Conservation (phyloP, 1,284 basidiomycete species). For the Pyrrhoderma lamaoense region DNA sequence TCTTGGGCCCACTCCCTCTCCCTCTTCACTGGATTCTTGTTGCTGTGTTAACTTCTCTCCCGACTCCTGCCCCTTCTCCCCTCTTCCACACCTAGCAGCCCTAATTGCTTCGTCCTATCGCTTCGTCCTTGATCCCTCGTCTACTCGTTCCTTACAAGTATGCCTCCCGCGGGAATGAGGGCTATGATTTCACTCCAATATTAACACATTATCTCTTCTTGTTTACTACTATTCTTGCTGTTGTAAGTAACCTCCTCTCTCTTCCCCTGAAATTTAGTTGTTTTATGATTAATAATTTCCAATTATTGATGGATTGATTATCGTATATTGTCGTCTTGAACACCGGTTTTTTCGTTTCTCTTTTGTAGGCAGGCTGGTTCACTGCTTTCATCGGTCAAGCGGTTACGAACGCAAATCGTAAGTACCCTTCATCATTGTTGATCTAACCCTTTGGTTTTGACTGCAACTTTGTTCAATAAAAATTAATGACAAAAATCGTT, state of each 20-base stretch:
- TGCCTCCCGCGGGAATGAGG: conserved; percentile 49
- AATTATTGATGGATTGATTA: too few species aligned
- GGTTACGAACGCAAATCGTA: conserved; percentile 59
- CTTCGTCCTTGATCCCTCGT: too few species aligned
- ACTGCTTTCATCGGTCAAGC: conserved; percentile 84
- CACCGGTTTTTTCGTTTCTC: neutral
- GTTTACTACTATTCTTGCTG: conserved; percentile 74
- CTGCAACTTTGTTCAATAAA: neutral
- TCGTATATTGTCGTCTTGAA: too few species aligned
- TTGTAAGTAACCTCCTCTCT: conserved; percentile 42
- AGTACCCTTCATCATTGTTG: conserved; percentile 24
- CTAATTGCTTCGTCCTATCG: too few species aligned
- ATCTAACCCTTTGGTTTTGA: neutral
- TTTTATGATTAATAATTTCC: conserved; percentile 5
- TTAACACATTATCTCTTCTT: conserved; percentile 87
- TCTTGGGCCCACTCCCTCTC: too few species aligned
- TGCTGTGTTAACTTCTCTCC: too few species aligned
- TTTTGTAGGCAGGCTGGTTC: conserved; percentile 75
- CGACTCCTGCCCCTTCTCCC: too few species aligned
- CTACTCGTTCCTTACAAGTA: conserved; percentile 20
- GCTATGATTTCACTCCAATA: conserved; percentile 77
- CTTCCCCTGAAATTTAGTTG: neutral
- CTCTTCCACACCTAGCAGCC: too few species aligned
- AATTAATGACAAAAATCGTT: neutral
- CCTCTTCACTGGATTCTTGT: too few species aligned